Base-by-base conservation (phyloP, 139 green algal genomes). In the Chlamydomonas incerta region DNA sequence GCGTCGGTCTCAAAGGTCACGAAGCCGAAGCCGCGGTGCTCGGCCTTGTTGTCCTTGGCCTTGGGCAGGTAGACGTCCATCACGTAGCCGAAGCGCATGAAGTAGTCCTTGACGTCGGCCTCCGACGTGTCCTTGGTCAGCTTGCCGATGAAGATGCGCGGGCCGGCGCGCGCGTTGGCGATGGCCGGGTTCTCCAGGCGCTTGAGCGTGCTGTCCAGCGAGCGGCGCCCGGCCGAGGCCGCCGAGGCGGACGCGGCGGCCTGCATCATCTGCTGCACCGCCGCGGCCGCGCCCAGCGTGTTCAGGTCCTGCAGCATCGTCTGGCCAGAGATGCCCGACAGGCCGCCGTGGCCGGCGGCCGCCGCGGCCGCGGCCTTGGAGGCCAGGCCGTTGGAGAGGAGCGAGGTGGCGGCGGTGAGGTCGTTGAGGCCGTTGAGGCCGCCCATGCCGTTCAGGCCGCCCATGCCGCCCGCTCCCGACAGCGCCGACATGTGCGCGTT, bases 51-150 rank as follows among this genome's bases (percentile, higher is more conserved):
- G 83, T 95, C 93, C 83, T 93, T 92, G 41, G 89, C 72, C 87
- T 93, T 93, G 41, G 95, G 95, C 88, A 98, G 93, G 90, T 98
- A 98, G 20, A 98, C 95, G 74, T 98, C 96, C 93, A 98, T 95
- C 34, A 98, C 95, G 70, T 95, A 98, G 77, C 96, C 95, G 89
- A 96, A 98, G 47, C 84, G 73, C 63, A 85, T 91, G 84, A 98
- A 97, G 90, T 98, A 96, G 58, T 97, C 95, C 83, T 94, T 93
- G 35, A 97, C 93, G 57, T 98, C 96, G 13, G 87, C 88, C 85
- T 98, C 96, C 3, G 74, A 94, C 10, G 94, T 97, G 37, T 97
- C 95, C 73, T 95, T 95, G 60, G 92, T 95, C 35, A 98, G 92
- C 91, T 98, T 98, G 90, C 96, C 96, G 3, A 98, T 93, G 81